Base-by-base conservation (phyloP, 1,284 basidiomycete genomes). In the Cryptococcus amylolentus region DNA sequence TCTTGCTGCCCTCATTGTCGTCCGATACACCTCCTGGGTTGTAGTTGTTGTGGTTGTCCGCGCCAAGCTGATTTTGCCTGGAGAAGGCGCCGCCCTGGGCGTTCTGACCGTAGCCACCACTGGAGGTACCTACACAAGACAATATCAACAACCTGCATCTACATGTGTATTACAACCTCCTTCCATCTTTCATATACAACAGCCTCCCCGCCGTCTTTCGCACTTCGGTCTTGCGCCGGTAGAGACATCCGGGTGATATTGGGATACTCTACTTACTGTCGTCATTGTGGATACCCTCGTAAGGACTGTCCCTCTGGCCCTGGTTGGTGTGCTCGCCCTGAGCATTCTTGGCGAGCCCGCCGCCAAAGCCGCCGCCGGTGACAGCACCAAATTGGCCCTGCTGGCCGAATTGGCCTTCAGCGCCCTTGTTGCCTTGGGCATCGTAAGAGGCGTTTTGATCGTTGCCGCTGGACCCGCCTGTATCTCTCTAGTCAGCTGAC, bases 51-150 rank as follows among this genome's bases (percentile, higher is more conserved):
- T 51, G 38, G 42, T 56, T 26, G 39, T 63, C 61, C 16, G 66
- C 54, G 8, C 58, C 65, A 56, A 67, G 63, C 57, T 70, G 69
- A 49, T 68, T 67, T 27, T 56, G 51, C 31, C 73, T 62, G 13
- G 71, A 73, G 64, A 68, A 74, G 4, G 70, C 56, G 18, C 57
- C 63, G 10, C 73, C 72, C 38, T 64, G 63, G 16, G 61, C 57
- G 53, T 72, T 72, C 50, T 51, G 61, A 16, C 71, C 72, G 38
- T 68, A 76, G 26, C 72, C 73, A 28, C 73, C 73, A 37, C 63
- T 55, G 10, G 65, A 57, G 28, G 72, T 71, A 55, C 28, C 48
- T 49, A 39, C 38, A 26, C 46, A 26, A 48, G n/a, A 46, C 41
- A 42, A 42, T 7, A 42, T 23, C 16, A 23, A 48, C n/a, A 37